phyloP scores from a whole-genome alignment of 2,329 filamentous ascomycete species.

The Neoascochyta sp. region DNA sequence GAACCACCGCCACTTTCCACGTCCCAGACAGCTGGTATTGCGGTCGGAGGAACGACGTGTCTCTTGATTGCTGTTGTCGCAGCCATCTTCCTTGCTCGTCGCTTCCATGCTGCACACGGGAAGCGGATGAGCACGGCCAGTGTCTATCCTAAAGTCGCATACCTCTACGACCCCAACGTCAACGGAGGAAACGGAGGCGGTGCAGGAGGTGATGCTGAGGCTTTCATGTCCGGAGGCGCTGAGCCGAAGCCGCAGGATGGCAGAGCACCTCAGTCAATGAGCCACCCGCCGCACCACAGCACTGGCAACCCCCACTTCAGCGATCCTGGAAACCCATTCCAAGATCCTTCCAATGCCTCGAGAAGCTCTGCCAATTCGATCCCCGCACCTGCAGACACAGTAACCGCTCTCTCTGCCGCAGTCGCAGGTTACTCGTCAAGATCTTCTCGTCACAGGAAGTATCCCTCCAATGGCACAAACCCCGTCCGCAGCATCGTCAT shows the following conservation, averaged over 20 bases:
- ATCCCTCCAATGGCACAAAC: constrained; percentile 3
- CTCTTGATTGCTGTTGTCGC: constrained; percentile 34
- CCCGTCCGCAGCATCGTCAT: constrained; percentile 18
- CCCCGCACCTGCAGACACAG: constrained; percentile 6
- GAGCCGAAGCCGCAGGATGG: constrained; percentile 4
- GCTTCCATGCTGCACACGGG: constrained; percentile 21
- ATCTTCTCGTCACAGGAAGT: constrained; percentile 4
- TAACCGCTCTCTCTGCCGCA: constrained; percentile 10
- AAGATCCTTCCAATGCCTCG: constrained; percentile 7
- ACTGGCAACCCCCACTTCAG: constrained; percentile 8
- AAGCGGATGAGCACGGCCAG: constrained; percentile 22
- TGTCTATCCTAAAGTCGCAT: constrained; percentile 32
- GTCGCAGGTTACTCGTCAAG: constrained; percentile 11
- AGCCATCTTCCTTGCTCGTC: constrained; percentile 31
- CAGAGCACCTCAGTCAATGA: background rate
- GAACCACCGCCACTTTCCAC: constrained; percentile 21
- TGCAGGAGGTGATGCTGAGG: constrained; percentile 14
- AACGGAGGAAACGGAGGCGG: constrained; percentile 4
- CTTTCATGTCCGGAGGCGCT: constrained; percentile 23
- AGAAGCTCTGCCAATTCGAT: background rate
- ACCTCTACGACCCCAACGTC: constrained; percentile 33
- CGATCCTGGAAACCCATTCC: constrained; percentile 10
- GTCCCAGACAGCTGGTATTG: constrained; percentile 36
- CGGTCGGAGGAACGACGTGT: constrained; percentile 31
- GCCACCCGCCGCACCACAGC: constrained; percentile 4